Percentiles rank a stretch among this genome's conserved stretches.
Conservation (phyloP, 345 rosid genomes). For the thale cress (Arabidopsis thaliana) region DNA sequence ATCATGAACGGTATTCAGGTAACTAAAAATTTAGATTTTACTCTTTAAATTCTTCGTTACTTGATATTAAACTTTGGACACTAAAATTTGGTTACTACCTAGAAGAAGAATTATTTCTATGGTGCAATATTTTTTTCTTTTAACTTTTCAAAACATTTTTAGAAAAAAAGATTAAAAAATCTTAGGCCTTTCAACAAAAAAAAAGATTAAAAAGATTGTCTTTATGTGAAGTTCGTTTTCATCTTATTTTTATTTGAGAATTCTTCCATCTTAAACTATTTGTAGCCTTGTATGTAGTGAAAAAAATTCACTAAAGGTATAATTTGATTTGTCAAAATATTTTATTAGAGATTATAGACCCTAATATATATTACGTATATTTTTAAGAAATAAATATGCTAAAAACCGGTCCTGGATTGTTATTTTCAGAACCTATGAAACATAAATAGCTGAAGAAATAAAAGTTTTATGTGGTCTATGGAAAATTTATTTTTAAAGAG, state of each 20-base stretch:
- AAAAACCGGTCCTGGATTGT: not conserved
- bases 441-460: too few species aligned
- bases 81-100: not conserved
- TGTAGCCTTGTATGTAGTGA: not conserved
- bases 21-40: not conserved
- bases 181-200: too few species aligned
- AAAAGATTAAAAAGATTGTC: not conserved
- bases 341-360: not conserved
- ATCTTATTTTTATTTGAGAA: not conserved
- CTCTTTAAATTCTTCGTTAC: not conserved
- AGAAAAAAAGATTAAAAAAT: too few species aligned
- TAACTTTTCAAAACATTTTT: not conserved
- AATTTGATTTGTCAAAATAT: not conserved
- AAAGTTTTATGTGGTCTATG: too few species aligned
- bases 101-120: not conserved
- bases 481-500: not conserved
- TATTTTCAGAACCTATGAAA: not conserved
- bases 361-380: too few species aligned
- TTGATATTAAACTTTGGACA: not conserved
- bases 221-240: not conserved
- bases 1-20: constrained; percentile 87
- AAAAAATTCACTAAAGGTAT: not conserved
- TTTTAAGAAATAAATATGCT: not conserved
- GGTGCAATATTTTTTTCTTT: not conserved
- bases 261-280: not conserved